These are phyloP conservation scores for Mycosphaerella sp. DNA, from an alignment of 2,329 filamentous ascomycete species.

Conservation along the genomic window DNA sequence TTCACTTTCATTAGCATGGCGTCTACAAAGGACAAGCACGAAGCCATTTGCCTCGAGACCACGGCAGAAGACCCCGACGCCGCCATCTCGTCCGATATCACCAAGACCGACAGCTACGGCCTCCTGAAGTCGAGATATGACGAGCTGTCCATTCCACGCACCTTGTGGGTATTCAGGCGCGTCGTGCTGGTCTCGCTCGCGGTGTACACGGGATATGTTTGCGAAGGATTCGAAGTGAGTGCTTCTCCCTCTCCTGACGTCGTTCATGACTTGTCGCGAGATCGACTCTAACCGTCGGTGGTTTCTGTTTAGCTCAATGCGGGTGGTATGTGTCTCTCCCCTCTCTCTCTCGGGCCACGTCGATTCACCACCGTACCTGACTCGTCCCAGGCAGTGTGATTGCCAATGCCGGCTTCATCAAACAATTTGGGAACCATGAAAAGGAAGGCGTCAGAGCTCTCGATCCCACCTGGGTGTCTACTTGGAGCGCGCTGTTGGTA, in stretches of 20 bases:
- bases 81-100: neutral
- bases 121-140: conserved; percentile 9
- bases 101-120: neutral
- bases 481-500: conserved; percentile 6
- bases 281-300: no score
- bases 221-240: conserved; percentile 7
- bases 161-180: conserved; percentile 4
- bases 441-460: conserved; percentile 1
- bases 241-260: no score
- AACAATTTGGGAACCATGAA: conserved; percentile 4
- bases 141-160: conserved; percentile 4
- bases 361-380: neutral
- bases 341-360: neutral
- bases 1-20: neutral
- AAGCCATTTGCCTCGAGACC: neutral
- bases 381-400: conserved; percentile 1
- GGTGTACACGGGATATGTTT: conserved; percentile 4
- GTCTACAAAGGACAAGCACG: neutral
- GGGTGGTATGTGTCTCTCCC: no score
- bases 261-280: no score
- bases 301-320: neutral
- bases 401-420: conserved; percentile 6
- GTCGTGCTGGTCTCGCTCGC: conserved; percentile 2
- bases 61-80: neutral
- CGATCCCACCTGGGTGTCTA: conserved; percentile 7